phyloP scores from a whole-genome alignment of 2,329 filamentous ascomycete species.

The Arthrobotrys musiformis region DNA sequence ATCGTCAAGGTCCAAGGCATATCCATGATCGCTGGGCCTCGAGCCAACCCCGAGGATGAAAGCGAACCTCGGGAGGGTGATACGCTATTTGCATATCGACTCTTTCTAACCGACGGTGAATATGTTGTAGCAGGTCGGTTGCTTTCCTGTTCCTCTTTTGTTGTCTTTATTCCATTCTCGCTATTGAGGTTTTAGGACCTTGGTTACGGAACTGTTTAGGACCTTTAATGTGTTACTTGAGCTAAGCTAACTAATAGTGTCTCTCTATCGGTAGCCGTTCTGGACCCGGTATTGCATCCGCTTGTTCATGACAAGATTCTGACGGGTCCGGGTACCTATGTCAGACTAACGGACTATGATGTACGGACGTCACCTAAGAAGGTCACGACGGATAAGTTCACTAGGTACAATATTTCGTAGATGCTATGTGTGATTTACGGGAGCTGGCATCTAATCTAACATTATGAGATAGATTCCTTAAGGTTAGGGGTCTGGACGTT shows the following conservation, averaged over 20 bases:
- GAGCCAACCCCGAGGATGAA: conserved; percentile 40
- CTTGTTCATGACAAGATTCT: conserved; percentile 43
- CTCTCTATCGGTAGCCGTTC: conserved; percentile 18
- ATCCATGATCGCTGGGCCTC: conserved; percentile 49
- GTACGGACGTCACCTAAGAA: conserved; percentile 42
- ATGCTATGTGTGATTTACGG: not conserved
- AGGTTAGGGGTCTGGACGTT: conserved; percentile 37
- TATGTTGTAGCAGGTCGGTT: conserved; percentile 41
- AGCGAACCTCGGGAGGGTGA: conserved; percentile 33
- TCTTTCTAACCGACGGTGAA: conserved; percentile 41
- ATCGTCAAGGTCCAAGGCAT: conserved; percentile 50
- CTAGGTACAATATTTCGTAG: conserved; percentile 23
- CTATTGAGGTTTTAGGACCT: not conserved
- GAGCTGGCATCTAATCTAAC: not conserved
- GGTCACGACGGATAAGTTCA: conserved; percentile 26
- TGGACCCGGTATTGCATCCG: conserved; percentile 37
- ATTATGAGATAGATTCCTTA: conserved; percentile 28
- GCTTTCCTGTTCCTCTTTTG: not conserved
- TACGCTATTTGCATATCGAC: conserved; percentile 36
- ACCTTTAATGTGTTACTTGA: not conserved
- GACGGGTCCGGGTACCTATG: conserved; percentile 30
- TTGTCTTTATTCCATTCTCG: not conserved
- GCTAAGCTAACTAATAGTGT: not conserved
- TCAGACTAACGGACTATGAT: conserved; percentile 47
- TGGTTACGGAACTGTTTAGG: no score